These are phyloP conservation scores for Corniculantispora saksenae DNA, from an alignment of 2,329 filamentous ascomycete genomes.

Conservation along the genomic window DNA sequence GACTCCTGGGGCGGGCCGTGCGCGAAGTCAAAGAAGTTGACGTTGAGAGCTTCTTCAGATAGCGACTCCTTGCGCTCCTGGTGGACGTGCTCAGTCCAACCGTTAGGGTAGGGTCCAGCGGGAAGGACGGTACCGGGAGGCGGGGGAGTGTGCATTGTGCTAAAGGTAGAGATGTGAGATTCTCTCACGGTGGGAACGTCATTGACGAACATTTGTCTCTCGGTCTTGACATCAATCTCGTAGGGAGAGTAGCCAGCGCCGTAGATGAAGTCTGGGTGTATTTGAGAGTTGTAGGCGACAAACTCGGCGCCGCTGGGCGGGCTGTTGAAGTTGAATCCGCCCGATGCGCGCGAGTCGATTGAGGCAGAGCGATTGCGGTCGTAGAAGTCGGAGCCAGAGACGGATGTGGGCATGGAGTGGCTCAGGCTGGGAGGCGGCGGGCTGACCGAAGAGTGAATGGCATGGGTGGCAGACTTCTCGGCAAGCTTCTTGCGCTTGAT, in stretches of 20 bases:
- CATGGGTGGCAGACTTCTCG: constrained; percentile 69
- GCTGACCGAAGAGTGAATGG: constrained; percentile 56
- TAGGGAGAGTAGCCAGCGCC: constrained; percentile 70
- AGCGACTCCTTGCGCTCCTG: constrained; percentile 62
- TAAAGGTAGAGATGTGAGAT: constrained; percentile 89
- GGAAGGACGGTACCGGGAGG: constrained; percentile 67
- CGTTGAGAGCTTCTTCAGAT: constrained; percentile 65
- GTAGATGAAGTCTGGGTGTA: constrained; percentile 63
- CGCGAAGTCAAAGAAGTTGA: constrained; percentile 81
- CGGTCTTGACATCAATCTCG: constrained; percentile 94
- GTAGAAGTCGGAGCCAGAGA: constrained; percentile 74
- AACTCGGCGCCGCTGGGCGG: constrained; percentile 55
- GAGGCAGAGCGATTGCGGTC: constrained; percentile 74
- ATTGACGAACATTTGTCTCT: constrained; percentile 90
- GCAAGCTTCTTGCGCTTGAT: constrained; percentile 96
- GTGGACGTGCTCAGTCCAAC: constrained; percentile 52
- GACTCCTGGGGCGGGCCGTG: constrained; percentile 65
- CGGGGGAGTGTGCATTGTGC: constrained; percentile 81
- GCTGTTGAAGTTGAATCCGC: constrained; percentile 71
- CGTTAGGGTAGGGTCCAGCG: constrained; percentile 61
- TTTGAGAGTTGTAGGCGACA: constrained; percentile 63
- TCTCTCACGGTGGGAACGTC: constrained; percentile 83
- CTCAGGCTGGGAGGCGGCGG: constrained; percentile 73
- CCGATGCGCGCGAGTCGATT: constrained; percentile 75
- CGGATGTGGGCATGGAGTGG: constrained; percentile 79